Evolutionary conservation across 371 early-diverging fungal species (phyloP), one percentile per base, ranked within the genome.

Genomic region (Ecytonucleospora hepatopenaei): DNA sequence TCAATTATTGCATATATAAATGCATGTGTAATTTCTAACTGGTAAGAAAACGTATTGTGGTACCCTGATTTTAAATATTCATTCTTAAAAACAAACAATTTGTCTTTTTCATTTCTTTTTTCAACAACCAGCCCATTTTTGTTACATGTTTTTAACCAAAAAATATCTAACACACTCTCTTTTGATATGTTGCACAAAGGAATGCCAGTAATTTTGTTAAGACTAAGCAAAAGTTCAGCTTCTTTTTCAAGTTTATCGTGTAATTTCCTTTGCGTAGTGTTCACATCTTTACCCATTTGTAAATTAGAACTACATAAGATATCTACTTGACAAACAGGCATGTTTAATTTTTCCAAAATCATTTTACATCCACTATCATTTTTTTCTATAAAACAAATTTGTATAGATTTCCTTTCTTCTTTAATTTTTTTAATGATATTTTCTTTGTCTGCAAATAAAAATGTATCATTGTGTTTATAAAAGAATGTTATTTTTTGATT

Each of bases 1-100:
- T 76, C 69, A 28, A 76, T 34, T 32, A 72, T 72, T n/a, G 69
- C 35, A 8, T 72, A 40, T 23, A 76, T 32, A 16, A 70, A 32
- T 28, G 73, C 55, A 30, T 59, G 57, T 16, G 31, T n/a, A 56
- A 61, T 60, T 21, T 72, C 73, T 40, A 76, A 27, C 47, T 69
- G 57, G 19, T 70, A 23, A 8, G 24, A 4, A 24, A 62, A 65
- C 16, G 17, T 23, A 23, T 61, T 53, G 59, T 67, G 57, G 28
- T 64, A 65, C 8, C 71, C 71, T 33, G 66, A 21, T 4, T 23
- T 48, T 57, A 31, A 51, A 12, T 35, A 48, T 59, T 71, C 71
- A 58, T 66, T 54, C 31, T 57, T 67, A n/a, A 40, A 40, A 12
- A n/a, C 12, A 12, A 12, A n/a, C 40, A 12, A n/a, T n/a, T 12